Percentiles rank a stretch among this genome's conserved stretches.
Evolutionary conservation across 352 stramenopile genomes (phyloP).

Genomic region (Pythium vanterpoolii): DNA sequence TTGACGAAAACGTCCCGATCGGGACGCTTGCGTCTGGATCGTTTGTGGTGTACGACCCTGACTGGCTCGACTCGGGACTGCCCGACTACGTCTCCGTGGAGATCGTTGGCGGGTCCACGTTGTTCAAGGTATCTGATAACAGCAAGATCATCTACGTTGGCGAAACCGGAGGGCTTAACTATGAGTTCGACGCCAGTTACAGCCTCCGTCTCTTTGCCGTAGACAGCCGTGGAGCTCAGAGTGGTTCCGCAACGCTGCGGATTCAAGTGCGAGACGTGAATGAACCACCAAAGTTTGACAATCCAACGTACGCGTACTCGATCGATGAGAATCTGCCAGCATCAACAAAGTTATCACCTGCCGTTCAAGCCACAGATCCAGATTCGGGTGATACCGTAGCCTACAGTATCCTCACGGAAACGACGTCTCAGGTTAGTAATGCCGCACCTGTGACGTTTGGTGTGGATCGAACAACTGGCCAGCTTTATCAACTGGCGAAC

Average conservation of each 20-base stretch:
- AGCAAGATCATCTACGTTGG: constrained; percentile 2
- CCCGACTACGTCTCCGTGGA: constrained; percentile 1
- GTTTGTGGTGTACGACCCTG: constrained; percentile 19
- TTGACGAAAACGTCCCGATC: constrained; percentile 21
- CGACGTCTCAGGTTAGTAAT: neutral
- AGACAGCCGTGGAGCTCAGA: constrained; percentile 18
- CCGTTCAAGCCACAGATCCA: constrained; percentile 25
- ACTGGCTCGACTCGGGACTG: constrained; percentile 15
- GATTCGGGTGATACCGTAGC: constrained; percentile 23
- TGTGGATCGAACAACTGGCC: constrained; percentile 34
- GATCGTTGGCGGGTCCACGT: neutral
- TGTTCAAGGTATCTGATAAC: constrained; percentile 6
- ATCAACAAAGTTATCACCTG: constrained; percentile 15
- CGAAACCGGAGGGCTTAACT: constrained; percentile 4
- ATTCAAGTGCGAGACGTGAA: constrained; percentile 34
- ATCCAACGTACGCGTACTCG: neutral
- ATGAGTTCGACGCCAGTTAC: constrained; percentile 15
- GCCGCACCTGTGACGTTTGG: constrained; percentile 31
- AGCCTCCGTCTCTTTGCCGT: constrained; percentile 15
- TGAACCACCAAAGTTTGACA: constrained; percentile 24
- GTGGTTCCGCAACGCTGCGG: constrained; percentile 8
- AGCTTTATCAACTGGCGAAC: constrained; percentile 31
- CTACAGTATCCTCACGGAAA: constrained; percentile 28
- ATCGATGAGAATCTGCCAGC: constrained; percentile 32
- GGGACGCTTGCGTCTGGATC: constrained; percentile 9